phyloP scores from a whole-genome alignment of 2,329 filamentous ascomycete genomes.

The Colletotrichum sp. region DNA sequence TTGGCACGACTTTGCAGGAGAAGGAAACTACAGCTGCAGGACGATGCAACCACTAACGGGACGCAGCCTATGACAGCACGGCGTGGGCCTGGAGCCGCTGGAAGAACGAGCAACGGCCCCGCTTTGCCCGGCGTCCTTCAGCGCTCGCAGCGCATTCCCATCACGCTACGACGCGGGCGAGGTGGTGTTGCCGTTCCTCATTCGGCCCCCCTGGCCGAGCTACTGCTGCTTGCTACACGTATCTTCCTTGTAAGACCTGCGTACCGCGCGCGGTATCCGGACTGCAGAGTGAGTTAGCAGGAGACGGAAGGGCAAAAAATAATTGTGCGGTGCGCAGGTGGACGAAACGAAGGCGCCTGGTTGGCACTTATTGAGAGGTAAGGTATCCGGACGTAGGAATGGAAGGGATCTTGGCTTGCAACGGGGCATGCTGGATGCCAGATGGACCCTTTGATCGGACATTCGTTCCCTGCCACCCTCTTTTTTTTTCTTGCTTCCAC shows the following conservation, averaged over 20 bases:
- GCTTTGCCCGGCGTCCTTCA: slow-evolving; percentile 7
- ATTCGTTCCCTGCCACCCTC: slow-evolving; percentile 3
- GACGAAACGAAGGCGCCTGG: not conserved
- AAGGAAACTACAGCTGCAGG: slow-evolving; percentile 11
- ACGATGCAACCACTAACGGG: slow-evolving; percentile 15
- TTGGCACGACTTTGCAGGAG: slow-evolving; percentile 18
- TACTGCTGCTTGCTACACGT: slow-evolving; percentile 7
- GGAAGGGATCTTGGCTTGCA: not conserved
- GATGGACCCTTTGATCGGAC: not conserved
- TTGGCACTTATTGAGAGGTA: not conserved
- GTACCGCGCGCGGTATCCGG: not conserved
- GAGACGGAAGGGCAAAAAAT: not conserved
- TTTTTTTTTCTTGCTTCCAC: not conserved
- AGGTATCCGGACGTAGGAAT: not conserved
- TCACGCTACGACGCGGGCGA: not conserved
- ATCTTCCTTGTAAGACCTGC: not conserved
- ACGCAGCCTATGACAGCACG: not conserved
- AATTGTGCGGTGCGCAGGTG: not conserved
- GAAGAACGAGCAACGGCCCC: not conserved
- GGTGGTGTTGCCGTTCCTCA: not conserved
- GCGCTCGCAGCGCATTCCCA: not conserved
- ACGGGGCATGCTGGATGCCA: not conserved
- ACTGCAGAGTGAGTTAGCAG: not conserved
- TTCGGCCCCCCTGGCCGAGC: slow-evolving; percentile 7
- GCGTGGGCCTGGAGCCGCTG: not conserved